Evolutionary conservation across 2,329 filamentous ascomycete genomes (phyloP), one percentile per base, ranked within the genome.

Genomic region (Exophiala aquamarina): DNA sequence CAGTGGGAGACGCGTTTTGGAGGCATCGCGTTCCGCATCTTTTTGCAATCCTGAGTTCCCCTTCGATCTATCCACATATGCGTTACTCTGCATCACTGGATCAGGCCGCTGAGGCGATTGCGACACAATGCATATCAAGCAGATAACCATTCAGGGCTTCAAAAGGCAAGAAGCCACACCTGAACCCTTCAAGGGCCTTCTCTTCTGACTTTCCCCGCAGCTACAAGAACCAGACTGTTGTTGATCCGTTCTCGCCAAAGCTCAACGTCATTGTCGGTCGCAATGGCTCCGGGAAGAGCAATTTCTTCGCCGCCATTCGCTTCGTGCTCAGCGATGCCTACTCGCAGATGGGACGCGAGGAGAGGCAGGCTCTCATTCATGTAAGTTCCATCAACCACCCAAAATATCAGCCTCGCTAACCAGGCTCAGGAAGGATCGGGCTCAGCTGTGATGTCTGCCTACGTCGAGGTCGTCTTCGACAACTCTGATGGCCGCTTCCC

Each of bases 111-210:
- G 23, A 26, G 6, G 6, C 23, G 37, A 47, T 21, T 28, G 11
- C 50, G 53, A 56, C 68, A 77, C 67, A 61, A 95, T 96, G 91
- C 93, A 94, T 76, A 96, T 98, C 80, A 98, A 98, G 72, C 93
- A 98, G 76, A 96, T 97, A 70, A 97, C 96, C 70, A 97, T 98
- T 67, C 93, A 98, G 71, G 93, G 93, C 83, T 98, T 98, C 75
- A 98, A 98, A 75, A 96, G 90, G 90, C 94, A 70, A 59, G 71
- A 23, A n/a, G n/a, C n/a, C n/a, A n/a, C n/a, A n/a, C n/a, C n/a
- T n/a, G n/a, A n/a, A n/a, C 3, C 32, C 26, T 13, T n/a, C n/a
- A n/a, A n/a, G n/a, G 13, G 28, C n/a, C 33, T 6, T 3, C 10
- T n/a, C n/a, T n/a, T n/a, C n/a, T n/a, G n/a, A 36, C 23, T 9